Evolutionary conservation across 768 basidiomycete genomes (phyloP), one percentile per base, ranked within the genome.

Genomic region (Termitomyces bulborhizus): DNA sequence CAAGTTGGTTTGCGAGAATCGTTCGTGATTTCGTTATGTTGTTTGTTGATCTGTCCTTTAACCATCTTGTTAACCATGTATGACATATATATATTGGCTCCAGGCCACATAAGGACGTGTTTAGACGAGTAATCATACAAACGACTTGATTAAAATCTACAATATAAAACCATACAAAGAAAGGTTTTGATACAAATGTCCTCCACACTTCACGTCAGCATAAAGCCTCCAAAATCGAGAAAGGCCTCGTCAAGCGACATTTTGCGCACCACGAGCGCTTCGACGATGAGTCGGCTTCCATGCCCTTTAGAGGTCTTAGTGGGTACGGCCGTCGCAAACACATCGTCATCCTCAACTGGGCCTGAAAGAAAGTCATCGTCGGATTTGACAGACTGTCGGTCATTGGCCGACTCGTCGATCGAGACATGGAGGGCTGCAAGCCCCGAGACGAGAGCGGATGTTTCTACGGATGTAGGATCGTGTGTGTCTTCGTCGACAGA

Each of bases 181-280:
- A 32, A 46, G 31, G 11, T 11, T 46, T 46, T 45, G 16, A 29
- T 27, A 45, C 26, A 46, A 41, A 8, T 7, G 9, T 3, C 34
- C 9, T 51, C 26, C 13, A 40, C 5, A 31, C 12, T 34, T 55
- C 32, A 59, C 8, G 68, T 69, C 53, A 76, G 59, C 46, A 74
- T 68, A 59, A 88, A 87, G 3, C 81, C 83, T 8, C 78, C 81
- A 65, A 92, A 90, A 64, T 91, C 88, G 53, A 91, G 65, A 66
- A 84, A 92, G 16, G 75, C 86, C 65, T 92, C 90, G 54, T 88
- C 86, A 2, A 85, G 62, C 16, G 85, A 83, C 71, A 91, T 73
- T 67, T 92, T 89, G 45, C 88, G 78, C 18, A 91, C 83, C 2
- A 93, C 84, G 31, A 93, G 75, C 2, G 82, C 90, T 66, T 93